phyloP scores from a whole-genome alignment of 73 alveolate genomes.

The Effrenium voratum region DNA sequence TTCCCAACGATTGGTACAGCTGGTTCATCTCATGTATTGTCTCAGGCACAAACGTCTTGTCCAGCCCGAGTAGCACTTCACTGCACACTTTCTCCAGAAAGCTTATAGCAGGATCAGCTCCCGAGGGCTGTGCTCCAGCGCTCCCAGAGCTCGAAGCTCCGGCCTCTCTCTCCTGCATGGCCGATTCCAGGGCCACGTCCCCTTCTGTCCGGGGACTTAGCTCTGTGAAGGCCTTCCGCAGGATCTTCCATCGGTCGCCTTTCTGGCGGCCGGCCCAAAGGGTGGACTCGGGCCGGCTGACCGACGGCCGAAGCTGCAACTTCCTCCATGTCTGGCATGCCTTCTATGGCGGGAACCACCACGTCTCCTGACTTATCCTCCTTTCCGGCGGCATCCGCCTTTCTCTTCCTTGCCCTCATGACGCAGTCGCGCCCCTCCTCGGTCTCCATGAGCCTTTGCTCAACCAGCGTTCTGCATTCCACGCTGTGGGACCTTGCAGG shows the following conservation, averaged over 20 bases:
- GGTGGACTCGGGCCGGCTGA: constrained; percentile 21
- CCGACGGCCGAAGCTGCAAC: constrained; percentile 13
- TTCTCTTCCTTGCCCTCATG: constrained; percentile 26
- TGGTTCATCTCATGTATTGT: neutral
- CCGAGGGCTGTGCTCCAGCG: neutral
- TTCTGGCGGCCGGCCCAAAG: no score
- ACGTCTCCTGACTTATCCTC: neutral
- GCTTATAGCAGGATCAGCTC: neutral
- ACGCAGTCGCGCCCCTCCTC: constrained; percentile 23
- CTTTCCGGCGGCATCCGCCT: neutral
- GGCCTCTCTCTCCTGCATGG: no score
- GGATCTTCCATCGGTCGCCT: no score
- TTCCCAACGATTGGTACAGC: neutral
- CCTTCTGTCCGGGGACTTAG: neutral
- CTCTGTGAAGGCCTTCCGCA: neutral
- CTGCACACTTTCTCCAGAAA: neutral
- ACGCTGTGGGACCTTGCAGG: constrained; percentile 3
- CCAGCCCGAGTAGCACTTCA: neutral
- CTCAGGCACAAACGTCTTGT: neutral
- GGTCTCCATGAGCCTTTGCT: neutral
- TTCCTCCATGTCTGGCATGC: neutral
- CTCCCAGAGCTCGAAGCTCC: neutral
- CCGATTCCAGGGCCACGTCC: neutral
- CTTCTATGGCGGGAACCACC: neutral
- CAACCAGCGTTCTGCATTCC: constrained; percentile 2